Conservation (phyloP, 176 grass and related monocot species). For the Poa pratensis region DNA sequence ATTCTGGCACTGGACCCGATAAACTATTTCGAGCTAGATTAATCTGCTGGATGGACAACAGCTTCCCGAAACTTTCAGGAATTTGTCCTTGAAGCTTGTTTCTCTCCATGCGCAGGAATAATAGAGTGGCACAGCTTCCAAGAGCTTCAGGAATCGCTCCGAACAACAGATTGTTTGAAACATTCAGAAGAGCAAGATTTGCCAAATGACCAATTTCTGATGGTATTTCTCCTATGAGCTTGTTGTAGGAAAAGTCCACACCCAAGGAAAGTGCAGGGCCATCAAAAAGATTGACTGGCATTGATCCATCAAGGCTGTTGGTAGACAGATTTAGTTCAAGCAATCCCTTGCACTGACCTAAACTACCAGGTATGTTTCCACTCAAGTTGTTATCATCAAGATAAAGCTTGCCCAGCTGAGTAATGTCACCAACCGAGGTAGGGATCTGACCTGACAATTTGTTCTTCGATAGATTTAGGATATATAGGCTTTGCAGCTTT, state of each 20-base stretch:
- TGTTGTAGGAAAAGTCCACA: conserved; percentile 29
- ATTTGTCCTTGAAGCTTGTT: conserved; percentile 25
- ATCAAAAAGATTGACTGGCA: background rate
- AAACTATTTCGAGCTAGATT: conserved; percentile 31
- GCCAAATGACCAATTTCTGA: background rate
- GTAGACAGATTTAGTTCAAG: conserved; percentile 44
- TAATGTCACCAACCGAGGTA: conserved; percentile 42
- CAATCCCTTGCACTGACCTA: conserved; percentile 45
- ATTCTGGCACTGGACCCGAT: background rate
- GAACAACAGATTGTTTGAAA: conserved; percentile 39
- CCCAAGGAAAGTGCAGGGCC: background rate
- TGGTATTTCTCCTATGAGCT: conserved; percentile 16
- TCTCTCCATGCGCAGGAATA: conserved; percentile 21
- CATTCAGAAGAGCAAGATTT: background rate
- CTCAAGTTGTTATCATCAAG: conserved; percentile 45
- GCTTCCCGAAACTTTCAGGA: background rate
- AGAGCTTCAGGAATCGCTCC: conserved; percentile 12
- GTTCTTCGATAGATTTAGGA: conserved; percentile 53
- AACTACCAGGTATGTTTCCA: conserved; percentile 47
- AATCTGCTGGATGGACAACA: background rate
- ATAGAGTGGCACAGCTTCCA: background rate
- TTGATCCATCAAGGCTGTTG: conserved; percentile 34
- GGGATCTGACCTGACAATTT: conserved; percentile 61
- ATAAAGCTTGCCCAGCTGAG: conserved; percentile 40
- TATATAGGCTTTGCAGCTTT: conserved; percentile 25